These are phyloP conservation scores for Boletus rex-veris DNA, from an alignment of 768 basidiomycete genomes.

Conservation along the genomic window DNA sequence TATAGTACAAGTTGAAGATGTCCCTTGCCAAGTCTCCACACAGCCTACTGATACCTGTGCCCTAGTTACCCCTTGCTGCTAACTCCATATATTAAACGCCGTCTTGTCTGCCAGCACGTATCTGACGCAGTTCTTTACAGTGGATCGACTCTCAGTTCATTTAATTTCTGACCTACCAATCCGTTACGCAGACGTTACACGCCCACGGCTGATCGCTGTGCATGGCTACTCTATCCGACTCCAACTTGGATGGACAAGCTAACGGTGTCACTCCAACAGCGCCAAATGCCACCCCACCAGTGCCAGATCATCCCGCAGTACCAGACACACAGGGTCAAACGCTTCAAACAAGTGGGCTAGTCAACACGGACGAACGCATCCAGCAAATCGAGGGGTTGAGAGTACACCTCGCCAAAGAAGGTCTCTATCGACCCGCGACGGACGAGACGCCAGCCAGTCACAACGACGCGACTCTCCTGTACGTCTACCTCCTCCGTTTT, in stretches of 20 bases:
- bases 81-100: too few species aligned
- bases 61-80: too few species aligned
- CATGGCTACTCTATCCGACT: slow-evolving; percentile 8
- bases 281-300: background rate
- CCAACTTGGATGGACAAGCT: background rate
- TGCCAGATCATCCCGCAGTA: too few species aligned
- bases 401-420: slow-evolving; percentile 42
- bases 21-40: too few species aligned
- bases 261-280: background rate
- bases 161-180: too few species aligned
- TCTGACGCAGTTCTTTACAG: too few species aligned
- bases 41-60: too few species aligned
- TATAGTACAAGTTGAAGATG: too few species aligned
- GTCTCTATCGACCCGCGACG: slow-evolving; percentile 47
- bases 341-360: background rate
- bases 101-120: too few species aligned
- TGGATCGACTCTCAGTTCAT: too few species aligned
- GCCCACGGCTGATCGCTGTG: background rate
- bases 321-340: background rate
- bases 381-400: slow-evolving; percentile 48
- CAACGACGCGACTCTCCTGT: slow-evolving; percentile 69
- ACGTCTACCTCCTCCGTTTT: slow-evolving; percentile 20
- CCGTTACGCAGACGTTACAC: too few species aligned
- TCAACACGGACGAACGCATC: background rate
- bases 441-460: slow-evolving; percentile 43